Percentiles rank a stretch among this genome's conserved stretches.
Conservation (phyloP, 108 stramenopile species). For the Cylindrotheca fusiformis region DNA sequence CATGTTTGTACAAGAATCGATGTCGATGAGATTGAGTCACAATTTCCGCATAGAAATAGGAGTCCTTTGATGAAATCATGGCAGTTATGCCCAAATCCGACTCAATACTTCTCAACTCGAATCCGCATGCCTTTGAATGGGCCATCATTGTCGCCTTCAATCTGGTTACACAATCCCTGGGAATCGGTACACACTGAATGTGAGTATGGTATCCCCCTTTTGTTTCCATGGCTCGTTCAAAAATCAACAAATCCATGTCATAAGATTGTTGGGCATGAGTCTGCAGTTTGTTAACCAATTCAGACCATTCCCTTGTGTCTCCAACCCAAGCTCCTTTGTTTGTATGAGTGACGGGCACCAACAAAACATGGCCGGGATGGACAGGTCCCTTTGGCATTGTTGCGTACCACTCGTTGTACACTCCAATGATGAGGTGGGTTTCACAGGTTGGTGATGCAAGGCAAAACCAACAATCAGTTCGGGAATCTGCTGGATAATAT, state of each 20-base stretch:
- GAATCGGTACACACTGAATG: constrained; percentile 78
- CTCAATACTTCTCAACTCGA: constrained; percentile 66
- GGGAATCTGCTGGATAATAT: constrained; percentile 67
- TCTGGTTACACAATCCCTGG: constrained; percentile 16
- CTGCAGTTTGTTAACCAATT: constrained; percentile 47
- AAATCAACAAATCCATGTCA: constrained; percentile 79
- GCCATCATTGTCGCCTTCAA: constrained; percentile 65
- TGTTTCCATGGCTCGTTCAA: constrained; percentile 86
- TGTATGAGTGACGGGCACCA: constrained; percentile 84
- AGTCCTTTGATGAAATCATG: constrained; percentile 26
- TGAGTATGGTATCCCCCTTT: constrained; percentile 88
- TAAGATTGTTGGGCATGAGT: constrained; percentile 50
- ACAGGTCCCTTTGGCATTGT: constrained; percentile 88
- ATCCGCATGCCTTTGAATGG: constrained; percentile 51
- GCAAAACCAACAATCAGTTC: constrained; percentile 92
- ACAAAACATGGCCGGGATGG: constrained; percentile 69
- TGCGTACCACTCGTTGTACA: constrained; percentile 68
- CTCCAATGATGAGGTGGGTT: constrained; percentile 81
- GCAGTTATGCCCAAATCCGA: constrained; percentile 55
- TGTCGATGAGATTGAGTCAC: constrained; percentile 19
- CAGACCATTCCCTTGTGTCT: constrained; percentile 45
- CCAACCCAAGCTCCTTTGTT: constrained; percentile 44
- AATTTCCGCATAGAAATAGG: constrained; percentile 32
- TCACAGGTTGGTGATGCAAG: constrained; percentile 84
- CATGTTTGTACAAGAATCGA: constrained; percentile 31